A percentile compares a stretch with the other conserved stretches of the same genome.
Conservation (phyloP, 495 filamentous ascomycete species). For the Letharia columbiana region DNA sequence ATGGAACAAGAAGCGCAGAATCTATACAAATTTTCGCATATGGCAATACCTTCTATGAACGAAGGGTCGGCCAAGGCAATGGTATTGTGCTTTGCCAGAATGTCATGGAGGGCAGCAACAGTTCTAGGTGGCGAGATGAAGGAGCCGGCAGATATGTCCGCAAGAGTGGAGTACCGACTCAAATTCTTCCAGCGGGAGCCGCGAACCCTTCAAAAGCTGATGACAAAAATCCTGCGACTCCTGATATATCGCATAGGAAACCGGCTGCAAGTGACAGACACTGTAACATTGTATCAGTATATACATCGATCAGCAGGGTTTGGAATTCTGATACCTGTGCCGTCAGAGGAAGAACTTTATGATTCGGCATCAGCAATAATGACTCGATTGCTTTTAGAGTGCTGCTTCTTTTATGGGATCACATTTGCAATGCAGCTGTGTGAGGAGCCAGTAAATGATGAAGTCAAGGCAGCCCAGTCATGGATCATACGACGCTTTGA, state of each 20-base stretch:
- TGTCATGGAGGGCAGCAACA: neutral
- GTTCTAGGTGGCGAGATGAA: neutral
- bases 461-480: neutral
- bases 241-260: neutral
- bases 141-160: neutral
- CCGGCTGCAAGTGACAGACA: neutral
- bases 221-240: neutral
- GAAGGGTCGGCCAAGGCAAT: neutral
- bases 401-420: neutral
- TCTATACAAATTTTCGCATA: neutral
- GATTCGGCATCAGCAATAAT: neutral
- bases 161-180: neutral
- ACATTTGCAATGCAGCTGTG: neutral
- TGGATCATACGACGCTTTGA: neutral
- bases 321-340: neutral
- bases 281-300: neutral
- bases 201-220: neutral
- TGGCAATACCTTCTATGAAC: neutral
- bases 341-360: neutral
- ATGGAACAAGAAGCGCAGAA: neutral
- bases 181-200: neutral
- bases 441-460: neutral
- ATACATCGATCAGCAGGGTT: neutral
- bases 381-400: neutral
- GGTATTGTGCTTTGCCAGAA: neutral